These are phyloP conservation scores for Stagonosporopsis rhizophila DNA, from an alignment of 2,329 filamentous ascomycete genomes.

Conservation along the genomic window DNA sequence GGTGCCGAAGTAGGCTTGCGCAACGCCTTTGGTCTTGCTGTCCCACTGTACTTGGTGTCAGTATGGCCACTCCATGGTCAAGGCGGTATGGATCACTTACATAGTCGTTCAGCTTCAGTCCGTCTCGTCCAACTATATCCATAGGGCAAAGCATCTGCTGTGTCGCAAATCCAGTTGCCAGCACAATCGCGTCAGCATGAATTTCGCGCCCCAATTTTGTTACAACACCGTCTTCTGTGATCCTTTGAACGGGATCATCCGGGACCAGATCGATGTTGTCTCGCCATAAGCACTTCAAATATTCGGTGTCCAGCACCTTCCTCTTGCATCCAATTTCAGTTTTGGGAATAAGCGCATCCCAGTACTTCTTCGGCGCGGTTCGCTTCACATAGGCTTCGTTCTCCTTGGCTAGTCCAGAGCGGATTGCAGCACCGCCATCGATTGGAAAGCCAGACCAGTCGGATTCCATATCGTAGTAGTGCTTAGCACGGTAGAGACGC, in stretches of 20 bases:
- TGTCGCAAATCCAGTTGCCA: conserved; percentile 60
- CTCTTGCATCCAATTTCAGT: conserved; percentile 58
- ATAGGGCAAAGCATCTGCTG: conserved; percentile 57
- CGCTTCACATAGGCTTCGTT: conserved; percentile 54
- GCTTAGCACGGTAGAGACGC: conserved; percentile 53
- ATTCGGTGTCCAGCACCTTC: conserved; percentile 57
- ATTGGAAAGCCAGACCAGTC: conserved; percentile 54
- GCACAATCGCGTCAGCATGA: conserved; percentile 56
- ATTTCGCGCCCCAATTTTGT: conserved; percentile 50
- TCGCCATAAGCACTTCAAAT: conserved; percentile 53
- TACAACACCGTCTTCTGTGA: conserved; percentile 49
- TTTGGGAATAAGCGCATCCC: conserved; percentile 53
- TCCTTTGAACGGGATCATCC: conserved; percentile 51
- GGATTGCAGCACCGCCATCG: conserved; percentile 47
- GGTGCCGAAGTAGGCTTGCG: conserved; percentile 59
- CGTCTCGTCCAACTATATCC: conserved; percentile 55
- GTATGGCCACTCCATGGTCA: background rate
- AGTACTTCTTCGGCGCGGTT: conserved; percentile 54
- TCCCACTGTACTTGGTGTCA: conserved; percentile 47
- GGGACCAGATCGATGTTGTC: conserved; percentile 53
- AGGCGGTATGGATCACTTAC: conserved; percentile 22
- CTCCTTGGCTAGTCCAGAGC: conserved; percentile 47
- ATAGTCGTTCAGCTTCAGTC: conserved; percentile 50
- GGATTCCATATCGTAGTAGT: conserved; percentile 55
- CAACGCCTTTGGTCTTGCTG: conserved; percentile 43